These are phyloP conservation scores for Epichloe hybrida DNA, from an alignment of 2,329 filamentous ascomycete genomes.

Conservation along the genomic window DNA sequence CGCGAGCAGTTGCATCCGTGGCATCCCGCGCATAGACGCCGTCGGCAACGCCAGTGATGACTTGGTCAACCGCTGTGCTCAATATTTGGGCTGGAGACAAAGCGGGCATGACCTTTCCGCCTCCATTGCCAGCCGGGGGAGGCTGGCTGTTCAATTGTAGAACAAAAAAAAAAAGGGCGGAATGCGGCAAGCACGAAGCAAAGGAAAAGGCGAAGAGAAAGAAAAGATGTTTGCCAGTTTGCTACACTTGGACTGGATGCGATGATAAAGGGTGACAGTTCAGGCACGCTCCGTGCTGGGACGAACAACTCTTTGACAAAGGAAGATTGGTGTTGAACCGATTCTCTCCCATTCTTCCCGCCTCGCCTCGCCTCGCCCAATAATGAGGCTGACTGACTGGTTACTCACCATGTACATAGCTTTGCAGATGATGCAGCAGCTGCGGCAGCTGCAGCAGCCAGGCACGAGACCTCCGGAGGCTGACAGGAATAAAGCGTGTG, in stretches of 20 bases:
- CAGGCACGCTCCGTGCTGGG: too few relatives aligned
- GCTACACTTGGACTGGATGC: background rate
- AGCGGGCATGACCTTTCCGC: slow-evolving; percentile 3
- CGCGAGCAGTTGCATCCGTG: background rate
- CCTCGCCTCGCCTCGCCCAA: too few relatives aligned
- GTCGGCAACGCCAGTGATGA: background rate
- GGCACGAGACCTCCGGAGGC: too few relatives aligned
- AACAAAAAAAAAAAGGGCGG: background rate
- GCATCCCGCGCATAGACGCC: background rate
- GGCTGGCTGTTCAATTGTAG: background rate
- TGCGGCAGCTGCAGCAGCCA: too few relatives aligned
- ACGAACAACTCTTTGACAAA: too few relatives aligned
- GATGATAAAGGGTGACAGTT: background rate
- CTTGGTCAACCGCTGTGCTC: background rate
- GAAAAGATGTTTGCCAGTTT: background rate
- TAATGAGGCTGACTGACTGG: too few relatives aligned
- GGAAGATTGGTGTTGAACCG: too few relatives aligned
- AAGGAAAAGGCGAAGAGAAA: too few relatives aligned
- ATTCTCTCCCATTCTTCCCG: too few relatives aligned
- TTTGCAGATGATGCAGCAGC: too few relatives aligned
- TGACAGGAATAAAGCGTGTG: background rate
- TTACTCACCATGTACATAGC: too few relatives aligned
- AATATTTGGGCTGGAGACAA: background rate
- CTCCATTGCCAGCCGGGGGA: background rate
- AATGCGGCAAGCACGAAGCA: background rate